A percentile compares a stretch with the other conserved stretches of the same genome.
phyloP scores from a whole-genome alignment of 2,329 filamentous ascomycete species.

The Talaromyces sp. region DNA sequence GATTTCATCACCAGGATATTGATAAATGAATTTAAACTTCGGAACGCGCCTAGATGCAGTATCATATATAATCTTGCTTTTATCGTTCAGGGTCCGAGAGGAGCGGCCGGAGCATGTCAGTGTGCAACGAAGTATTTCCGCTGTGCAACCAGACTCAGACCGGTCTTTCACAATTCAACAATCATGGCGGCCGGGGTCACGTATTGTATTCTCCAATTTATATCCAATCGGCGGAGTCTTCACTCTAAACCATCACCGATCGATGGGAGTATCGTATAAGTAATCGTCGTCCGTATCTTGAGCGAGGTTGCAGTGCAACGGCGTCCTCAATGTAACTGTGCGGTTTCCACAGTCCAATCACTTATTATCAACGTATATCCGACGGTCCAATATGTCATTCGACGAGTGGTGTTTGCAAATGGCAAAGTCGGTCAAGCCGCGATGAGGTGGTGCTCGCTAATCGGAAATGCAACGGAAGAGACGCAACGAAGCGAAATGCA shows the following conservation, averaged over 20 bases:
- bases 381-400: not conserved
- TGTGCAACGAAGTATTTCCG: not conserved
- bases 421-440: not conserved
- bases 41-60: not conserved
- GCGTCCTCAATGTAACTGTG: not conserved
- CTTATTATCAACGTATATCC: not conserved
- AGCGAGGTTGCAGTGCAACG: not conserved
- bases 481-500: not conserved
- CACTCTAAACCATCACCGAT: not conserved
- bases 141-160: constrained; percentile 11
- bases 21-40: not conserved
- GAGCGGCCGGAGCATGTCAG: not conserved
- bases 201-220: not conserved
- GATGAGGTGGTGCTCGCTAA: not conserved
- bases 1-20: not conserved
- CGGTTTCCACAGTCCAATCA: not conserved
- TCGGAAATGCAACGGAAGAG: not conserved
- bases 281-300: not conserved
- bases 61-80: not conserved
- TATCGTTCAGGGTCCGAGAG: not conserved
- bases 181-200: constrained; percentile 4
- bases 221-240: not conserved
- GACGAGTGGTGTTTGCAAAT: not conserved
- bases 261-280: not conserved
- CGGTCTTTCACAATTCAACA: constrained; percentile 11